These are phyloP conservation scores for Lentinula novae-zelandiae DNA, from an alignment of 1,284 basidiomycete species.

Conservation along the genomic window DNA sequence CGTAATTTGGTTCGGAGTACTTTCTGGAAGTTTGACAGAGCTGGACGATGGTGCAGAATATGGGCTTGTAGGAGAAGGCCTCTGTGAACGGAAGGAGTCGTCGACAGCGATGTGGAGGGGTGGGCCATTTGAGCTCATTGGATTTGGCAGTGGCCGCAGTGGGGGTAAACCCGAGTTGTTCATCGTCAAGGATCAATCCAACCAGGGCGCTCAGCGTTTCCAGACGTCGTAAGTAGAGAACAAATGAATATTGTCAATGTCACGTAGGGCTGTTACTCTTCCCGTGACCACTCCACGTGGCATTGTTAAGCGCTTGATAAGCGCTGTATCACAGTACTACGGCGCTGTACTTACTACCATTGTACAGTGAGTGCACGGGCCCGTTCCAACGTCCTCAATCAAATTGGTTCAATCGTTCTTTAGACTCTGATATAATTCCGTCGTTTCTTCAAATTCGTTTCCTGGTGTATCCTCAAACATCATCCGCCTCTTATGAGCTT, in stretches of 20 bases:
- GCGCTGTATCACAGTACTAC: not conserved
- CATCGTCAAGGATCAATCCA: constrained; percentile 8
- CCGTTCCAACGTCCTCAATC: too few species aligned
- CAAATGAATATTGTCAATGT: not conserved
- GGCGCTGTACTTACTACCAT: too few species aligned
- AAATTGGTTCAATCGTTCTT: too few species aligned
- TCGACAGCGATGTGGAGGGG: constrained; percentile 7
- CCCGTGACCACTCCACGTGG: not conserved
- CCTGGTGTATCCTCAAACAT: too few species aligned
- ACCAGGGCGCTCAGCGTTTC: constrained; percentile 3
- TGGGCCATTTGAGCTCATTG: not conserved
- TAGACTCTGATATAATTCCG: too few species aligned
- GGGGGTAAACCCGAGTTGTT: not conserved
- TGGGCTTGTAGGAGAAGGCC: constrained; percentile 2
- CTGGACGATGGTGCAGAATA: constrained; percentile 10
- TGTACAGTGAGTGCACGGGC: too few species aligned
- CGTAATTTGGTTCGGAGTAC: not conserved
- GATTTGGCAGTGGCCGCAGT: not conserved
- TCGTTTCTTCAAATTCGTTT: too few species aligned
- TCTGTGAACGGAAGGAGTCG: constrained; percentile 5
- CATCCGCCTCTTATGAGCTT: too few species aligned
- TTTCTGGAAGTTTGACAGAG: constrained; percentile 8
- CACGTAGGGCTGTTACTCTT: not conserved
- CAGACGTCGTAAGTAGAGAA: not conserved
- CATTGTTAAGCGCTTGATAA: not conserved